Base-by-base conservation (phyloP, 2,329 filamentous ascomycete genomes). In the Thelonectria rubi region DNA sequence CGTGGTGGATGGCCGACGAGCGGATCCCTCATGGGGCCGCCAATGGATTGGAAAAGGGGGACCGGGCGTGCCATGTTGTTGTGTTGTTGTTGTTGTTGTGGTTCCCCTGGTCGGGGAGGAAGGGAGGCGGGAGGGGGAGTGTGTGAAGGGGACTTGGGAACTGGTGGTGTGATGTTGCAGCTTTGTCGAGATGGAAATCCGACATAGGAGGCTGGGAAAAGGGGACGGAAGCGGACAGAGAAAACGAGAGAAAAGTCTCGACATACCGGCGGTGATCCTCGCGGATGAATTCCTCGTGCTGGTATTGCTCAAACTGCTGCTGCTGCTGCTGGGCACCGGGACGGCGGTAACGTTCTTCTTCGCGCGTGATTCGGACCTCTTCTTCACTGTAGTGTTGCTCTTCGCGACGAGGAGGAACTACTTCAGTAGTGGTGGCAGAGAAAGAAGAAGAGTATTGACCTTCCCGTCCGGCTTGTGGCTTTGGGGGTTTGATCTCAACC, bases 401-500 rank as follows among this genome's bases (percentile, higher is more conserved):
- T 77, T 81, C 72, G 75, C 84, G 54, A 15, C 40, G 85, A 74
- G 87, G 88, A 83, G 88, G 87, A 79, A 84, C 82, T 77, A 83
- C 83, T 79, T 86, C 80, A 77, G 82, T 82, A 77, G 82, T 82
- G 78, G 86, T 81, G 77, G 81, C 82, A 75, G 84, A 82, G 84
- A 86, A 83, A 83, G 88, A 83, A 83, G 88, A 89, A 91, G 90
- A 92, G 86, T 89, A 84, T 86, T 91, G 88, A 93, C 91, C 93
- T 94, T 97, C 93, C 93, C 93, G 94, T 96, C 94, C 94, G 91
- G 92, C 90, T 90, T 89, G 88, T 84, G 90, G 86, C 82, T 88
- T 83, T 72, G 73, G 83, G 72, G 92, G 86, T 77, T 90, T 89
- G 84, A 93, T 88, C 83, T 94, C 89, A 84, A 92, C 88, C 88